Conservation (phyloP, 192 early-diverging fungal genomes). For the Rhizophagus clarus region DNA sequence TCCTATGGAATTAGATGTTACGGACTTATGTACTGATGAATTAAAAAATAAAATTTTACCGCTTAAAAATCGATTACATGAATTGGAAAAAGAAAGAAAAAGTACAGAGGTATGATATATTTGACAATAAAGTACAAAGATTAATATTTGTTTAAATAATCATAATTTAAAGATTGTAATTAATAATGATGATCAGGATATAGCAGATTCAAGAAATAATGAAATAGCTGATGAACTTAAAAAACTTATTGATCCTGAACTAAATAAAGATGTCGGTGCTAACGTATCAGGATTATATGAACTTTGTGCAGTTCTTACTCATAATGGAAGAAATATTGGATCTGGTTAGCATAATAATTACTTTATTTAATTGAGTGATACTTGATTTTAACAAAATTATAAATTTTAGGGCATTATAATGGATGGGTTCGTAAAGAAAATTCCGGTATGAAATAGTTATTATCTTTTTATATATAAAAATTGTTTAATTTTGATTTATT, state of each 20-base stretch:
- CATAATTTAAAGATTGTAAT: constrained; percentile 31
- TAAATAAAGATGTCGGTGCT: constrained; percentile 79
- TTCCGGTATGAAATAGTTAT: constrained; percentile 40
- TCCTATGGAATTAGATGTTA: constrained; percentile 87
- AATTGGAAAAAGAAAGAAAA: constrained; percentile 70
- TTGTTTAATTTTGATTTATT: too few species aligned
- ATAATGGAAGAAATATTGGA: constrained; percentile 90
- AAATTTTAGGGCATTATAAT: constrained; percentile 72
- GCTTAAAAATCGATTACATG: constrained; percentile 63
- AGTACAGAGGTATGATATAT: constrained; percentile 42
- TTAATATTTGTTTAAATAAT: not conserved
- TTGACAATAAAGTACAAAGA: not conserved
- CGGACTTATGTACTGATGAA: constrained; percentile 82
- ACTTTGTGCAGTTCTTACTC: constrained; percentile 90
- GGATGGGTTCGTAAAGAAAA: constrained; percentile 87
- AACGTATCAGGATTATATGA: constrained; percentile 93
- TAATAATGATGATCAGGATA: not conserved
- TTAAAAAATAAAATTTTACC: constrained; percentile 75
- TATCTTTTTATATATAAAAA: not conserved
- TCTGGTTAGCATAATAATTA: constrained; percentile 60
- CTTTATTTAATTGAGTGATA: too few species aligned
- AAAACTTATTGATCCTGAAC: constrained; percentile 64
- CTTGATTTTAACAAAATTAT: not conserved
- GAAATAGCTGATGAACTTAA: constrained; percentile 37
- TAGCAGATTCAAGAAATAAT: constrained; percentile 31